Base-by-base conservation (phyloP, 495 filamentous ascomycete genomes). In the Neurospora sp. region DNA sequence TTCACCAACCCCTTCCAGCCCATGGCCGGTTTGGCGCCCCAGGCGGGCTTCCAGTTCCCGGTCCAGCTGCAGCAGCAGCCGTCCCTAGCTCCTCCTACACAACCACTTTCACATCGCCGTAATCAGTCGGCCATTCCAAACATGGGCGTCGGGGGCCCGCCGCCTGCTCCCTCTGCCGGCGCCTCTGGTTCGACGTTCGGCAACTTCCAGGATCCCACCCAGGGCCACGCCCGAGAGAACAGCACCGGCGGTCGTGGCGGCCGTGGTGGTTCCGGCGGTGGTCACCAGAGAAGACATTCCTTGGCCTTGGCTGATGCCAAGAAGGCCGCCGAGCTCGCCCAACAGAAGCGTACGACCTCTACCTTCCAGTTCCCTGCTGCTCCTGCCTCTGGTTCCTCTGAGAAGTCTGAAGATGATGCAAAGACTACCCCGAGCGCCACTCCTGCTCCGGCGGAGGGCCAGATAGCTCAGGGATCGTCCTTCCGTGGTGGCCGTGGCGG, bases 71-170 rank as follows among this genome's bases (percentile, higher is more conserved):
- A 91, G 79, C 91, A 93, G 78, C 89, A 89, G 75, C 80, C 84
- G 79, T 85, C 89, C 41, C 90, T 96, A 87, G 92, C 90, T 76
- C 86, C 91, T 69, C 91, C 92, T n/a, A 89, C 88, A 45, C 86
- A 93, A 80, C 88, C 93, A 78, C 85, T 92, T 73, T 91, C 94
- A 76, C 96, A 99, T 85, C 94, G 96, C 79, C 94, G 96, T 82
- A 98, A 98, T 85, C 95, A 97, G 81, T 98, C 96, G 78, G 96
- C 96, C 77, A 87, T 98, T 74, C 94, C 96, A 31, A 95, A 94
- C 72, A 93, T 99, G 87, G 89, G 90, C 65, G 91, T 96, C 91
- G 96, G 27, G 53, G 53, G 93, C 27, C 93, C 96, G 48, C 96
- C 96, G 53, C 95, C 96, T 38, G 96, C 96, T 73, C 96, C 96